A percentile compares a stretch with the other conserved stretches of the same genome.
Conservation (phyloP, 441 rosid species). For the Rhodomyrtus psidioides region DNA sequence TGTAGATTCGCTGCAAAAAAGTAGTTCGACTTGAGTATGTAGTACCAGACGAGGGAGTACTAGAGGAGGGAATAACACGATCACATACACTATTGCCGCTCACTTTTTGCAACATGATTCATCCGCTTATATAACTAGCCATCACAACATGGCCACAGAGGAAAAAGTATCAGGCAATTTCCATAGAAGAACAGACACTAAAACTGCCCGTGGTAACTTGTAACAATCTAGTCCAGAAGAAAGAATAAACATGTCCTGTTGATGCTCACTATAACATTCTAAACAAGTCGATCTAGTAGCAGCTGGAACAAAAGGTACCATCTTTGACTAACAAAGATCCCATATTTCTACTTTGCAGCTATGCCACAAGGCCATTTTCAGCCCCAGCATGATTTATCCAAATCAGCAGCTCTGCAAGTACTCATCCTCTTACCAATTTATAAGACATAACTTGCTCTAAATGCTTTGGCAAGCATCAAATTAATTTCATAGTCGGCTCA, state of each 20-base stretch:
- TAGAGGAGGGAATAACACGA: not conserved
- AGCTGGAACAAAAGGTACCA: not conserved
- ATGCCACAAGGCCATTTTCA: not conserved
- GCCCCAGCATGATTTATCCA: not conserved
- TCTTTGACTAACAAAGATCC: not conserved
- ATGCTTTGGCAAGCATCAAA: not conserved
- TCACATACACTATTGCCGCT: not conserved
- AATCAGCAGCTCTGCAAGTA: not conserved
- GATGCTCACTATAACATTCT: not conserved
- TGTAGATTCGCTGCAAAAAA: constrained; percentile 39
- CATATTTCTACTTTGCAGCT: not conserved
- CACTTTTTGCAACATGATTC: not conserved
- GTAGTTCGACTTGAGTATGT: too few relatives aligned
- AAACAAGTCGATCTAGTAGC: not conserved
- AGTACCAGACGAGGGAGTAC: not conserved
- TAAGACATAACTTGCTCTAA: not conserved
- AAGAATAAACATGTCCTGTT: not conserved
- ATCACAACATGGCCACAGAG: not conserved
- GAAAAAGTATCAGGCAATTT: not conserved
- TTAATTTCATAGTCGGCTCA: not conserved
- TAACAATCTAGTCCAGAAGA: not conserved
- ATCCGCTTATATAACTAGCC: not conserved
- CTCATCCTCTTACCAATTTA: not conserved
- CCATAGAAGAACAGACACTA: not conserved
- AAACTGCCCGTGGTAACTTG: not conserved